Base-by-base conservation (phyloP, 1,284 basidiomycete species). In the Puccinia novopanici region DNA sequence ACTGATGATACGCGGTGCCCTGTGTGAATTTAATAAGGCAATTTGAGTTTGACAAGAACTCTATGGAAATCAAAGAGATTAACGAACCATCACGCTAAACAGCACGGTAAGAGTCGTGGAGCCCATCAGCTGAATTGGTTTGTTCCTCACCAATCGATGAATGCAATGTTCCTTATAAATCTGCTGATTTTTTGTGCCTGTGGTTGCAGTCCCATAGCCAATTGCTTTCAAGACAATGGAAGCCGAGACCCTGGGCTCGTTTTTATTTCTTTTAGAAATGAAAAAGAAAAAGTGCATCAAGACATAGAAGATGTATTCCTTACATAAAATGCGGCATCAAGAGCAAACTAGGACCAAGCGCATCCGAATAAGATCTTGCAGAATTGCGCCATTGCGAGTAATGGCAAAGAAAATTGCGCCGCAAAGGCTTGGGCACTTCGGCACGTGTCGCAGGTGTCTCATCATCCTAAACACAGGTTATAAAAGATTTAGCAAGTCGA, bases 91-190 rank as follows among this genome's bases (percentile, higher is more conserved):
- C 82, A 89, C 86, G 82, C 89, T 82, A 86, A 92, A 91, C 59
- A 91, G 86, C 72, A 90, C 86, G 22, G 91, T 91, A 82, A 93
- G 89, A 27, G 91, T 75, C 82, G 84, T 87, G 88, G 93, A 93
- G 59, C 92, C 92, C 90, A 92, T 91, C 79, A 92, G 87, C 86
- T 93, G 91, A 81, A 92, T 91, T 40, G 90, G 90, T 90, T 92
- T 83, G 91, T 89, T 45, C 91, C 91, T 90, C 91, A 91, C 0
- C 84, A 84, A 84, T 93, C 91, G 84, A 93, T 89, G 84, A 92
- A 86, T 48, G 90, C 83, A 88, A 92, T 88, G 83, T 12, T 85
- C 85, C 70, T 87, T 84, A 83, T 85, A 87, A 40, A 86, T 85
- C 77, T 82, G 81, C 57, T 86, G 82, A 67, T 84, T 83, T 80